phyloP scores from a whole-genome alignment of 2,329 filamentous ascomycete genomes.

The Trichoderma atrobrunneum region DNA sequence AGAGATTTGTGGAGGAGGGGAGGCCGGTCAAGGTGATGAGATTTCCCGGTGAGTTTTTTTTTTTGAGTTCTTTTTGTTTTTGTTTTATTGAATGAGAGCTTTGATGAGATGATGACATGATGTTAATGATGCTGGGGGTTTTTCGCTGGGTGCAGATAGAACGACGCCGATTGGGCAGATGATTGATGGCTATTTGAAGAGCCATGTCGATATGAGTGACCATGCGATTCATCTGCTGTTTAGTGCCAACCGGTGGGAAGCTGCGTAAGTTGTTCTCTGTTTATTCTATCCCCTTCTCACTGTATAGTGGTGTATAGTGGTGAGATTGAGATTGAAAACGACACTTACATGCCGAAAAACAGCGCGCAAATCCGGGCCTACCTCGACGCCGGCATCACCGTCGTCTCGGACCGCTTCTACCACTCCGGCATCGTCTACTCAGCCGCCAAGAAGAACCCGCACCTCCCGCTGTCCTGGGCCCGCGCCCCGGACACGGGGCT shows the following conservation, averaged over 20 bases:
- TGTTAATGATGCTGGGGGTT: neutral
- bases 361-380: constrained; percentile 52
- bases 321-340: neutral
- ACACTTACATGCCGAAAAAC: neutral
- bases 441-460: constrained; percentile 75
- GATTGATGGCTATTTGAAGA: constrained; percentile 80
- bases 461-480: constrained; percentile 73
- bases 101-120: neutral
- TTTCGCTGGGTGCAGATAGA: constrained; percentile 57
- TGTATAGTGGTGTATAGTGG: too few species aligned
- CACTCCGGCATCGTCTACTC: constrained; percentile 93
- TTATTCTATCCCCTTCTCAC: neutral
- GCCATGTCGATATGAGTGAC: constrained; percentile 71
- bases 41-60: constrained; percentile 51
- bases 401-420: constrained; percentile 91
- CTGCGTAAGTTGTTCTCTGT: constrained; percentile 42
- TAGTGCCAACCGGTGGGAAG: constrained; percentile 88
- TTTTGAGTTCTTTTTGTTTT: too few species aligned
- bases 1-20: constrained; percentile 50
- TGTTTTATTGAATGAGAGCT: neutral
- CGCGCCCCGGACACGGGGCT: constrained; percentile 81
- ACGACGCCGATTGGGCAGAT: constrained; percentile 81
- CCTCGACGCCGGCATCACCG: constrained; percentile 64
- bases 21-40: constrained; percentile 52
- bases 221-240: constrained; percentile 89